Base-by-base conservation (phyloP, 2,329 filamentous ascomycete genomes). In the Waltergamsia citrina region DNA sequence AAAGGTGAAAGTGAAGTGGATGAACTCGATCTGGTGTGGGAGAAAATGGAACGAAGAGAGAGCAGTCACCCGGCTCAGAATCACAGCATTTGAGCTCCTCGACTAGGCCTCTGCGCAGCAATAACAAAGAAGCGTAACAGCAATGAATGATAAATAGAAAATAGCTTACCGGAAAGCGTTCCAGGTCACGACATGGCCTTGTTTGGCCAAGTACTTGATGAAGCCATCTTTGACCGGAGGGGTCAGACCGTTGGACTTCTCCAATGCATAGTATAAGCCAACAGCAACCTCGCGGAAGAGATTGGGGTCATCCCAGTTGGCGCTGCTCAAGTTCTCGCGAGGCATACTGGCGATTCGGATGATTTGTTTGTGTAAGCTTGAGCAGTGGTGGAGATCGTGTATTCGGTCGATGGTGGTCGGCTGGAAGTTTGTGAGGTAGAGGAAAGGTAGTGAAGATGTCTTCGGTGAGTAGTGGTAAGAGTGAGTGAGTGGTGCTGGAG, bases 141-240 rank as follows among this genome's bases (percentile, higher is more conserved):
- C 23, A 29, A 34, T 21, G 36, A 37, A 29, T 28, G 27, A 21
- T 29, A 29, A 35, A 29, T 30, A 23, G 31, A 29, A 43, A 19
- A 14, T 8, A 6, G 5, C 60, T 28, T 54, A 67, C 65, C 65
- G 61, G 32, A 68, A 52, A 2, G 49, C 60, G 20, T 68, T 57
- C 61, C 62, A 68, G 4, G 57, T 59, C n/a, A 60, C 56, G 6
- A 41, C 38, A 33, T 56, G 48, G 7, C 60, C 53, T 6, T 41
- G 42, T 10, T 40, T 27, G n/a, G 48, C 42, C 35, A 66, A 48
- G n/a, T 51, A 51, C 7, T 39, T 39, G 29, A 53, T 46, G 32
- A 67, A 44, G 2, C 43, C 44, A 0, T 49, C 46, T 33, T 53
- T 54, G 22, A 49, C 40, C 18, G 49, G 38, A 11, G 48, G 31